phyloP scores from a whole-genome alignment of 148 eudicot genomes.

The Heliosperma pusillum region DNA sequence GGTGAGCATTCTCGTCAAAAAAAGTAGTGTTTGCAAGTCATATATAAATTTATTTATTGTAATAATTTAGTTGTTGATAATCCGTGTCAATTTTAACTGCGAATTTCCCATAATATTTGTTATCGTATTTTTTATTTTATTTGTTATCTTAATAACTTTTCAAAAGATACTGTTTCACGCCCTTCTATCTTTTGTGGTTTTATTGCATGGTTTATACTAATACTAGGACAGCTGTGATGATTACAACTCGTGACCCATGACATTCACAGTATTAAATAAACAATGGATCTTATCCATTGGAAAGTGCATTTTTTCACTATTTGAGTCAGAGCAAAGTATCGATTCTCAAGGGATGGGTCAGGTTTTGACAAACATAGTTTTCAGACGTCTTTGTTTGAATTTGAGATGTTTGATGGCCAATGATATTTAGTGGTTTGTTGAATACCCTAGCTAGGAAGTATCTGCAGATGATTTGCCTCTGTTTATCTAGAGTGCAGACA shows the following conservation, averaged over 20 bases:
- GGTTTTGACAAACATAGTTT: no score
- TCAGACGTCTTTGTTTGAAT: no score
- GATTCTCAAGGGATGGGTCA: no score
- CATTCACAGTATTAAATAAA: not conserved
- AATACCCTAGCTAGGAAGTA: not conserved
- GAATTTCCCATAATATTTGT: no score
- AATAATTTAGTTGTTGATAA: no score
- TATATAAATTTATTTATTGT: no score
- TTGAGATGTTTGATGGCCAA: no score
- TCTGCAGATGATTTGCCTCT: not conserved
- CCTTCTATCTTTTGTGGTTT: not conserved
- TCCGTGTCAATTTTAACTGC: no score
- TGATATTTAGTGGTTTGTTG: not conserved
- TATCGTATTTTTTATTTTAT: no score
- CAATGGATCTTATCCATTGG: no score
- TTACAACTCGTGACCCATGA: not conserved
- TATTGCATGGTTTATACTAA: not conserved
- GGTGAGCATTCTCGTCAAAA: conserved; percentile 37
- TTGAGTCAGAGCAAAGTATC: conserved; percentile 43
- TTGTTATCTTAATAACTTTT: not conserved
- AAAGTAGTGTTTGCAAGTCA: no score
- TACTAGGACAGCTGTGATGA: not conserved
- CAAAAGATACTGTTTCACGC: not conserved
- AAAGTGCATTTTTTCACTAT: not conserved
- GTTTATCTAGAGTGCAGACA: not conserved